A percentile compares a stretch with the other conserved stretches of the same genome.
phyloP scores from a whole-genome alignment of 192 early-diverging fungal genomes.

The Gorgonomyces haynaldii region DNA sequence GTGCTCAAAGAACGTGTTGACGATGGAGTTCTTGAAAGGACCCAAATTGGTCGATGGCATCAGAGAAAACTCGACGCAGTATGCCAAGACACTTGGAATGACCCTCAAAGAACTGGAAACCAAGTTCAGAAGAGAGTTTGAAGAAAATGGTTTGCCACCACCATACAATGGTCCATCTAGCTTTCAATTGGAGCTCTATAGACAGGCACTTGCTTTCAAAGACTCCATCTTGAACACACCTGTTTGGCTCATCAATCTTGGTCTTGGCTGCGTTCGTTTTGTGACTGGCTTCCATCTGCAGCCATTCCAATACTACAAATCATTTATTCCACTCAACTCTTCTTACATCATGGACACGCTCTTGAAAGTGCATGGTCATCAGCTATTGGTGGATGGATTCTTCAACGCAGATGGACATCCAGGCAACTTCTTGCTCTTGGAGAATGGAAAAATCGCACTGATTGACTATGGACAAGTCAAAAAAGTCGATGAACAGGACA shows the following conservation, averaged over 20 bases:
- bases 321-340: slow-evolving; percentile 10
- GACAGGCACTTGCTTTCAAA: background rate
- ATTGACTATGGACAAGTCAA: slow-evolving; percentile 26
- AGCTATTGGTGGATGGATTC: slow-evolving; percentile 23
- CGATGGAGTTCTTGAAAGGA: slow-evolving; percentile 20
- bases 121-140: slow-evolving; percentile 5
- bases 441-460: slow-evolving; percentile 18
- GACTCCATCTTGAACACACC: background rate
- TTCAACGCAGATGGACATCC: slow-evolving; percentile 25
- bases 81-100: slow-evolving; percentile 11
- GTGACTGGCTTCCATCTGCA: background rate
- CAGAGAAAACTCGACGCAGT: slow-evolving; percentile 3
- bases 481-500: slow-evolving; percentile 8
- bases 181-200: slow-evolving; percentile 9
- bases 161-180: slow-evolving; percentile 6
- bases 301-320: background rate
- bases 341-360: slow-evolving; percentile 15
- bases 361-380: slow-evolving; percentile 17
- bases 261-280: too few species aligned
- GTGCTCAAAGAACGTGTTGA: slow-evolving; percentile 11
- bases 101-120: slow-evolving; percentile 10
- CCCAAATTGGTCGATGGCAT: slow-evolving; percentile 17
- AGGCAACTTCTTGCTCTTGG: slow-evolving; percentile 19
- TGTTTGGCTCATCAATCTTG: too few species aligned
- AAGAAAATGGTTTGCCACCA: slow-evolving; percentile 9